Base-by-base conservation (phyloP, 768 basidiomycete species). In the Termitomyces sp. region DNA sequence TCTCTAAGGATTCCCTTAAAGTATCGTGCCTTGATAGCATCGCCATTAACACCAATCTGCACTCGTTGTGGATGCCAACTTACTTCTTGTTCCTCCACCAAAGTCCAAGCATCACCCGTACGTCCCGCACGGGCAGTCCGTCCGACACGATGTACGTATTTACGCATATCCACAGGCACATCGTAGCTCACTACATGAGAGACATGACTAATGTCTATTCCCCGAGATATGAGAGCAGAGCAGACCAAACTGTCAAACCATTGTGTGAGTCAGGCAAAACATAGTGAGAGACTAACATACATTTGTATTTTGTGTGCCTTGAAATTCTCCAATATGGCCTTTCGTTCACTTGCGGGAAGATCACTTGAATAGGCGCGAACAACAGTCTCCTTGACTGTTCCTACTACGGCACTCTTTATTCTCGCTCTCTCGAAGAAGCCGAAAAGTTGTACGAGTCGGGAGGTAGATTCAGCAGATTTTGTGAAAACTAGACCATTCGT, bases 151-250 rank as follows among this genome's bases (percentile, higher is more conserved):
- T 99, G 97, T 66, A 37, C 35, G 35, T 99, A 99, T 70, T 98
- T 98, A 50, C 93, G 82, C 83, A 98, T 94, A 68, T 98, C 97
- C n/a, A 97, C 81, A 9, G 97, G 95, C 2, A 84, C 86, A 67
- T 99, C 97, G 69, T 99, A 98, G 65, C 88, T 94, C 46, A 99
- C 83, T 30, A 99, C 96, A 69, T 97, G 91, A 3, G 86, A 83
- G 34, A 98, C 92, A 61, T 92, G 85, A 56, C 86, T 89, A 56
- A 99, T 90, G 66, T 98, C 96, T 58, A 98, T 94, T 11, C 97
- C 97, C 56, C 97, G 86, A 3, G 96, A 91, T 57, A 98, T 90
- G 10, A 99, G 77, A 72, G 98, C 97, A 2, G 96, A 98, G 68
- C 94, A 97, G n/a, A 99, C 81, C 19, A 99, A 77, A 56, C 96